Evolutionary conservation across 257 asterid species (phyloP).

Genomic region (Linaria vulgaris): DNA sequence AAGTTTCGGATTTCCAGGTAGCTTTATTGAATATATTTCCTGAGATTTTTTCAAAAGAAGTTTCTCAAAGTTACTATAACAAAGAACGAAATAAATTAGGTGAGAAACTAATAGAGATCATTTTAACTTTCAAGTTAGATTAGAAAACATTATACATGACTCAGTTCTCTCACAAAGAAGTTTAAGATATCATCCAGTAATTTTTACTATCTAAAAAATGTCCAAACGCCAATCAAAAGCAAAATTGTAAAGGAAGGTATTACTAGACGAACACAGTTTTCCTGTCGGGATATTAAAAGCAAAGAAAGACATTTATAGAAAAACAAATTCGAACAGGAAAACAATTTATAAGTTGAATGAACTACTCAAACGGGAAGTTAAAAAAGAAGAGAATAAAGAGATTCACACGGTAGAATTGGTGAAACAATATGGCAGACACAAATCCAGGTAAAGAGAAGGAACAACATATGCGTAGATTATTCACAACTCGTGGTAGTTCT

Average conservation of each 20-base stretch:
- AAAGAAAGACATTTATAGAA: background rate
- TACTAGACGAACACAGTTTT: background rate
- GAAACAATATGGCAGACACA: background rate
- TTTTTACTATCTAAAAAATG: no score
- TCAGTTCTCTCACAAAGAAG: background rate
- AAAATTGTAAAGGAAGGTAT: background rate
- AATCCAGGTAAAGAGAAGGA: background rate
- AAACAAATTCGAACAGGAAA: background rate
- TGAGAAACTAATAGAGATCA: slow-evolving; percentile 16
- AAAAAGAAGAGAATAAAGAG: no score
- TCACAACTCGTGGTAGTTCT: background rate
- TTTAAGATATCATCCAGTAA: background rate
- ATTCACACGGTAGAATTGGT: no score
- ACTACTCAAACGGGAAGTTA: background rate
- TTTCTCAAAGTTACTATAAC: slow-evolving; percentile 20
- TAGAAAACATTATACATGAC: slow-evolving; percentile 4
- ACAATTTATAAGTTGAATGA: background rate
- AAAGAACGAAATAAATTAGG: slow-evolving; percentile 17
- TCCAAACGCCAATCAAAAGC: no score
- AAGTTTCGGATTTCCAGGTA: slow-evolving; percentile 97
- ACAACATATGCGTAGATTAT: background rate
- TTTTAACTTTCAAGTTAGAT: background rate
- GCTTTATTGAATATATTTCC: slow-evolving; percentile 91
- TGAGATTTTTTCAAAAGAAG: slow-evolving; percentile 31
- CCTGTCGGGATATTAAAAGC: background rate